Evolutionary conservation across 148 eudicot genomes (phyloP).

Genomic region (Rhododendron ovatum): DNA sequence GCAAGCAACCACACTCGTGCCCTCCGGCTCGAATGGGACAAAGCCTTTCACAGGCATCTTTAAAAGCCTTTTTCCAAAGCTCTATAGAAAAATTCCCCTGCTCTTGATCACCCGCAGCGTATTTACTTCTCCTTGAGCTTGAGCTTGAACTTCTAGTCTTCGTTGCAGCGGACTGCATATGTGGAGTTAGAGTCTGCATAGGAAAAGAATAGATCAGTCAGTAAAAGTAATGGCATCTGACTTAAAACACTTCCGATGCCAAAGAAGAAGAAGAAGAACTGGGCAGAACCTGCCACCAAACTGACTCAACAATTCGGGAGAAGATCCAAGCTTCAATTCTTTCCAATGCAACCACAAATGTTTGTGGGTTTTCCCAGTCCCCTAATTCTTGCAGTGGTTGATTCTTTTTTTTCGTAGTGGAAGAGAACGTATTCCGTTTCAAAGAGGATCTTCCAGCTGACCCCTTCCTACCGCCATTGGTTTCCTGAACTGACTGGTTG

Average conservation of each 20-base stretch:
- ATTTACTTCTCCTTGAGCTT: slow-evolving; percentile 52
- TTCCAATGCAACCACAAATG: slow-evolving; percentile 67
- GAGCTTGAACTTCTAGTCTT: slow-evolving; percentile 40
- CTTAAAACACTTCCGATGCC: background rate
- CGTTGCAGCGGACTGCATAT: slow-evolving; percentile 69
- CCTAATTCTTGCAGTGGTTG: slow-evolving; percentile 40
- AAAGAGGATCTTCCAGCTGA: slow-evolving; percentile 32
- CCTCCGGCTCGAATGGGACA: slow-evolving; percentile 90
- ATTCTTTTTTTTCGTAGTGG: slow-evolving; percentile 19
- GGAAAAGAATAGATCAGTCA: slow-evolving; percentile 3
- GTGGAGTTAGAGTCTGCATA: slow-evolving; percentile 75
- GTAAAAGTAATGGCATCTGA: background rate
- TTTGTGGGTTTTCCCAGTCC: slow-evolving; percentile 74
- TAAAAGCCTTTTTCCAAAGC: slow-evolving; percentile 90
- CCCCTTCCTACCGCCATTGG: slow-evolving; percentile 26
- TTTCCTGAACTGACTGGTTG: slow-evolving; percentile 46
- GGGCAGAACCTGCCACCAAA: slow-evolving; percentile 91
- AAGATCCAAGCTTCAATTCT: slow-evolving; percentile 92
- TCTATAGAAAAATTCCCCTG: slow-evolving; percentile 71
- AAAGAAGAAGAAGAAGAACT: background rate
- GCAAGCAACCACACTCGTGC: slow-evolving; percentile 90
- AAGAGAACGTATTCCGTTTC: background rate
- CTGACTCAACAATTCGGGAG: slow-evolving; percentile 67
- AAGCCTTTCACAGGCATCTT: slow-evolving; percentile 84
- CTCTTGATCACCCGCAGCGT: slow-evolving; percentile 67